Evolutionary conservation across 2,329 filamentous ascomycete genomes (phyloP), one percentile per base, ranked within the genome.

Genomic region (Aureobasidium namibiae): DNA sequence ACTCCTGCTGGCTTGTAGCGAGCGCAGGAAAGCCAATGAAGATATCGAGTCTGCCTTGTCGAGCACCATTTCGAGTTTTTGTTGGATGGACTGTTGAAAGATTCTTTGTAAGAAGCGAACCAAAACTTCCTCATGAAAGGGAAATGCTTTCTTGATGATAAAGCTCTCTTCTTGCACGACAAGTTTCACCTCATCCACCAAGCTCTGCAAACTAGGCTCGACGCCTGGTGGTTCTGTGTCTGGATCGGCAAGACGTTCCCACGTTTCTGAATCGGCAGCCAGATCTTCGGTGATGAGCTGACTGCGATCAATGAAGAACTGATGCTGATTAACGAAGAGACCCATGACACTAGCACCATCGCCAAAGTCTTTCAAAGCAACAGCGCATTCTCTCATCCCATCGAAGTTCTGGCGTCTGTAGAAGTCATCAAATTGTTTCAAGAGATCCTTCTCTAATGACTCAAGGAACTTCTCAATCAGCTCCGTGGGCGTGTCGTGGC

Each of bases 41-140:
- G 95, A 99, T 16, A 97, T 86, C 5, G 88, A 89, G 64, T 90
- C 88, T 16, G 94, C 94, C 75, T 97, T 97, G 66, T 96, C 92
- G 49, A 99, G 78, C 3, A 99, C 92, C 84, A 95, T 89, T 71
- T 99, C 94, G 10, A 99, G 80, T 14, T 92, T 84, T 72, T 97
- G 92, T 73, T 99, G 95, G 63, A 99, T 92, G 16, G 92, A 97
- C 73, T 99, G 94, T 70, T 99, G 94, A 69, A 99, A 99, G 11
- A 99, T 88, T 65, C 94, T 83, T 73, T 99, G 94, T 54, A 99
- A 81, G 67, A 99, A 99, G 67, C 92, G 92, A 64, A 86, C 86
- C 53, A 99, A 77, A 1, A 99, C 94, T 61, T 92, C 92, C 67
- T 99, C 94, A 66, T 95, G 92, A 72, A 92, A 96, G 0, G 94